Percentiles rank a stretch among this genome's conserved stretches.
Conservation (phyloP, 495 filamentous ascomycete genomes). For the Daldinia concentrica region DNA sequence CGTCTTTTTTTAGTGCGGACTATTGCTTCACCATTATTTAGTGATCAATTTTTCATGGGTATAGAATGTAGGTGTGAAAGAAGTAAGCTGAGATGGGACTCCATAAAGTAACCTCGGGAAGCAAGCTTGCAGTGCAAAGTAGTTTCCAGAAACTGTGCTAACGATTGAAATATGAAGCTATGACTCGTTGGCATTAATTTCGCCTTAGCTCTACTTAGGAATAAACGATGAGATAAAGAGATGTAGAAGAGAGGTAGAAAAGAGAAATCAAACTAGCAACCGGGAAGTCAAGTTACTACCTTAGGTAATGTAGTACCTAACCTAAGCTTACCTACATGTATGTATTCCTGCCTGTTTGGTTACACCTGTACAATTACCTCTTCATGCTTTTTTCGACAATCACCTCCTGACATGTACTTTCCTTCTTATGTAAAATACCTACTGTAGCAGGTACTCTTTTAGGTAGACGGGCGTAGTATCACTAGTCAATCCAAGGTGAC, state of each 20-base stretch:
- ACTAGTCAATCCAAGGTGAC: conserved; percentile 27
- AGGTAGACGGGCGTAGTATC: conserved; percentile 4
- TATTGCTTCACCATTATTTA: conserved; percentile 9
- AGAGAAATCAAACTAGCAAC: not conserved
- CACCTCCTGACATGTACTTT: conserved; percentile 15
- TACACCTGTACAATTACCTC: conserved; percentile 17
- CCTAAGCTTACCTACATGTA: no score
- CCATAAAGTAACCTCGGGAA: not conserved
- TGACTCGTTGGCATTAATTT: not conserved
- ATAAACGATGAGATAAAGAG: not conserved
- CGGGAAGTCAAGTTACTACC: not conserved
- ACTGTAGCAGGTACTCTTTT: not conserved
- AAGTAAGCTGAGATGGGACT: conserved; percentile 2
- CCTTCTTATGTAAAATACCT: conserved; percentile 2
- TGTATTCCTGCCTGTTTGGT: conserved; percentile 19
- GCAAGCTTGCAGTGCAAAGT: not conserved
- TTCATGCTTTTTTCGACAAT: not conserved
- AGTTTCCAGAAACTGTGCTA: not conserved
- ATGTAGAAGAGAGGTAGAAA: not conserved
- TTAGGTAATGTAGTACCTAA: not conserved
- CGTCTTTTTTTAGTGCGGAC: conserved; percentile 10
- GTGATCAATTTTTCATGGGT: not conserved
- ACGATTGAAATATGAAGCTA: not conserved
- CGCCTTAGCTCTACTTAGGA: not conserved
- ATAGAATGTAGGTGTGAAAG: not conserved